Percentiles rank a stretch among this genome's conserved stretches.
phyloP scores from a whole-genome alignment of 495 filamentous ascomycete species.

The Podospora comata region DNA sequence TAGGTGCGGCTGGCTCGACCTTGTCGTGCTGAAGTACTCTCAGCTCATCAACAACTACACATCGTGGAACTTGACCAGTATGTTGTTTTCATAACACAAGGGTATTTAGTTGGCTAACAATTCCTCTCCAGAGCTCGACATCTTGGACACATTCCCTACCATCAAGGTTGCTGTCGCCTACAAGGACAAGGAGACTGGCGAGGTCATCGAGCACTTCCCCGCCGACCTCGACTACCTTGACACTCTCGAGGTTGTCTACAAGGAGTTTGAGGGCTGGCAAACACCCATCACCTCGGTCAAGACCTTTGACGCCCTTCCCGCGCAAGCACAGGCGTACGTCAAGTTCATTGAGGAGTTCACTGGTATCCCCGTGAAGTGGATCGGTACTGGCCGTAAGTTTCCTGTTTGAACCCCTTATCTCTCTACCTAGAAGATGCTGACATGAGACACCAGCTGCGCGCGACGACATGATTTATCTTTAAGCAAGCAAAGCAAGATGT shows the following conservation, averaged over 20 bases:
- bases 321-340: constrained; percentile 70
- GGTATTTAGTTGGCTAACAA: background rate
- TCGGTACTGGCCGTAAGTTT: constrained; percentile 66
- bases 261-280: constrained; percentile 77
- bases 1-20: constrained; percentile 86
- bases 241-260: constrained; percentile 60
- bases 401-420: background rate
- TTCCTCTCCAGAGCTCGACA: constrained; percentile 54
- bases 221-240: constrained; percentile 36
- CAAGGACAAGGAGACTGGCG: constrained; percentile 45
- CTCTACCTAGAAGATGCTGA: background rate
- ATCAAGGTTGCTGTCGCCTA: constrained; percentile 79
- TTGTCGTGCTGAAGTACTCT: constrained; percentile 80
- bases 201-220: constrained; percentile 39
- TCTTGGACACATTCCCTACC: constrained; percentile 77
- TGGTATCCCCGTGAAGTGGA: constrained; percentile 68
- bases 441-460: constrained; percentile 15
- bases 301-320: constrained; percentile 60
- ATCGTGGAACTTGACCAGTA: constrained; percentile 73
- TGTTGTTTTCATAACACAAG: background rate
- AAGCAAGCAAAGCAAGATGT: background rate
- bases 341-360: constrained; percentile 68
- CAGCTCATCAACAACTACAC: constrained; percentile 70
- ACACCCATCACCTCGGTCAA: constrained; percentile 53
- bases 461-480: constrained; percentile 27